These are phyloP conservation scores for Pichia kluyveri DNA, from an alignment of 805 yeast species.

Conservation along the genomic window DNA sequence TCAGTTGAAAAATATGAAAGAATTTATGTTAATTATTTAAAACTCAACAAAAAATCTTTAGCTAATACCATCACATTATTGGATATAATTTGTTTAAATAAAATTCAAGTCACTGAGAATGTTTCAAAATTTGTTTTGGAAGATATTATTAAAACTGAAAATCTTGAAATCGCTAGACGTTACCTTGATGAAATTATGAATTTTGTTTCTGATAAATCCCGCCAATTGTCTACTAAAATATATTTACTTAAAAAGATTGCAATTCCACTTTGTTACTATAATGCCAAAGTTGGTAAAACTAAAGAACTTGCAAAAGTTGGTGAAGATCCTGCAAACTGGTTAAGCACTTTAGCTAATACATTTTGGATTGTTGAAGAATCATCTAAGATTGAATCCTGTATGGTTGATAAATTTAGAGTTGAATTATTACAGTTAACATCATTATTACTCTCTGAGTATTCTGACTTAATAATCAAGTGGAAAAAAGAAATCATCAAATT, in stretches of 20 bases:
- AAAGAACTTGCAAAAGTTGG: conserved; percentile 11
- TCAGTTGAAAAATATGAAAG: conserved; percentile 55
- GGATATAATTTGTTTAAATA: conserved; percentile 35
- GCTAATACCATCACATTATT: conserved; percentile 28
- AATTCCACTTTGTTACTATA: conserved; percentile 56
- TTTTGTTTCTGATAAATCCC: conserved; percentile 36
- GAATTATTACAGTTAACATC: conserved; percentile 79
- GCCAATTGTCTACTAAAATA: conserved; percentile 43
- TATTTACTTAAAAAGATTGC: conserved; percentile 55
- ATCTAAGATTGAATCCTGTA: conserved; percentile 50
- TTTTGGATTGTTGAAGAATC: conserved; percentile 68
- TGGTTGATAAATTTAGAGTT: conserved; percentile 64
- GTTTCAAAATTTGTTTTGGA: conserved; percentile 52
- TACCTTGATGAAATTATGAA: conserved; percentile 46
- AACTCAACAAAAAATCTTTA: conserved; percentile 1
- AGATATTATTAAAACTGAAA: conserved; percentile 42
- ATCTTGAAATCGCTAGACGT: conserved; percentile 35
- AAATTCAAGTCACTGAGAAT: conserved; percentile 34
- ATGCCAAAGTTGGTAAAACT: conserved; percentile 36
- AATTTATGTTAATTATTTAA: conserved; percentile 29
- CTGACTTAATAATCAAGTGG: conserved; percentile 46
- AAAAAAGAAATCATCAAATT: conserved; percentile 85
- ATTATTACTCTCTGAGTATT: conserved; percentile 58
- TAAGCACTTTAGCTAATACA: conserved; percentile 47
- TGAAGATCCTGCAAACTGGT: conserved; percentile 44